Base-by-base conservation (phyloP, 768 basidiomycete genomes). In the Amanita pseudoporphyria region DNA sequence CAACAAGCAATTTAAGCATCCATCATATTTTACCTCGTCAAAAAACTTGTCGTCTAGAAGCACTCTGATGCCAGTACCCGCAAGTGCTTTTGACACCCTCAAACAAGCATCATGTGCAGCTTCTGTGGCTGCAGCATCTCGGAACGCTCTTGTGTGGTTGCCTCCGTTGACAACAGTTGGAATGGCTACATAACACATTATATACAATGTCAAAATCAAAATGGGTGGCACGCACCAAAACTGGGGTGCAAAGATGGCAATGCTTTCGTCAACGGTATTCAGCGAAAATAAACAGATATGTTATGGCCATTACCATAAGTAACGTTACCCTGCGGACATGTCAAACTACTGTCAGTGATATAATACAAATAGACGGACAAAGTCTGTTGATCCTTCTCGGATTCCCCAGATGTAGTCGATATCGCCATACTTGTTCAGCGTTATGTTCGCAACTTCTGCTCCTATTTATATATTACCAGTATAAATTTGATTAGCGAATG, bases 241-340 rank as follows among this genome's bases (percentile, higher is more conserved):
- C 80, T 79, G 18, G 87, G 87, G 55, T 90, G 87, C 5, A 90
- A 64, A 2, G 81, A 72, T 6, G 87, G 87, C 32, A 89, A 60
- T 12, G 67, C 76, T 77, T 43, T 9, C 53, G 24, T 42, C 33
- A 40, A 9, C 21, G 37, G 35, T 18, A 32, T 16, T n/a, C 40
- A 32, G 13, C 26, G 33, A 35, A 18, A 37, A 33, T n/a, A n/a
- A n/a, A n/a, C 5, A 35, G 49, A 19, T 21, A 5, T 21, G 9
- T 32, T 28, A 9, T 14, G 47, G 47, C 31, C 10, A 63, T 43
- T 60, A 87, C 87, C 77, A 55, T 90, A 86, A 4, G 80, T 82
- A 19, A 90, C 69, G 59, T 88, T 87, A 21, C 84, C 84, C 84
- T 86, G 45, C 4, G 36, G 10, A 35, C 40, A 41, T 6, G 33